Conservation (phyloP, 2,329 filamentous ascomycete genomes). For the Penicillium rolfsii region DNA sequence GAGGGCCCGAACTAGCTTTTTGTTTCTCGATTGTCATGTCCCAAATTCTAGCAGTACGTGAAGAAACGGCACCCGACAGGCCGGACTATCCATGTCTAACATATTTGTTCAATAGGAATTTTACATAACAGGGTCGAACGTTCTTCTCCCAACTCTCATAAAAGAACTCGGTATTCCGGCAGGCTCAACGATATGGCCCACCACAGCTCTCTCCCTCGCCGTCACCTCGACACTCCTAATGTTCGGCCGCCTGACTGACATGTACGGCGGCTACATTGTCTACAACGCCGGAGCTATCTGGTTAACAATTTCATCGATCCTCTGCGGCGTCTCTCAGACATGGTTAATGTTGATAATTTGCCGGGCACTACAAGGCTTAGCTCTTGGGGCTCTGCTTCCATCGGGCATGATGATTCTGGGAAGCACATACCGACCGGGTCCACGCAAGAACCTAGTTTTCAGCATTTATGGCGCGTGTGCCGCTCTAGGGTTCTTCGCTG, state of each 20-base stretch:
- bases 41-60: conserved; percentile 62
- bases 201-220: conserved; percentile 56
- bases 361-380: conserved; percentile 74
- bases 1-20: conserved; percentile 64
- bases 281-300: conserved; percentile 65
- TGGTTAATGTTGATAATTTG: conserved; percentile 72
- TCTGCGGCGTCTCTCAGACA: conserved; percentile 70
- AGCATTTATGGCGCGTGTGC: conserved; percentile 61
- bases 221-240: conserved; percentile 54
- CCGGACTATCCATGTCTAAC: background rate
- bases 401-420: conserved; percentile 69
- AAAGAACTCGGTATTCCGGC: conserved; percentile 67
- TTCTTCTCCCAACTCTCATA: conserved; percentile 68
- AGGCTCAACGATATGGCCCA: conserved; percentile 61
- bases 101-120: conserved; percentile 57
- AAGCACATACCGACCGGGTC: conserved; percentile 67
- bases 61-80: no score
- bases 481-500: conserved; percentile 55
- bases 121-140: conserved; percentile 74
- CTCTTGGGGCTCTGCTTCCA: conserved; percentile 71
- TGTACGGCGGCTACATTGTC: conserved; percentile 67
- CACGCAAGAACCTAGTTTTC: conserved; percentile 69
- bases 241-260: conserved; percentile 61
- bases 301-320: conserved; percentile 70
- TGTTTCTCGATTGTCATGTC: conserved; percentile 65